Percentiles rank a stretch among this genome's conserved stretches.
Evolutionary conservation across 1,284 basidiomycete species (phyloP).

Genomic region (Trichosporon faecale): DNA sequence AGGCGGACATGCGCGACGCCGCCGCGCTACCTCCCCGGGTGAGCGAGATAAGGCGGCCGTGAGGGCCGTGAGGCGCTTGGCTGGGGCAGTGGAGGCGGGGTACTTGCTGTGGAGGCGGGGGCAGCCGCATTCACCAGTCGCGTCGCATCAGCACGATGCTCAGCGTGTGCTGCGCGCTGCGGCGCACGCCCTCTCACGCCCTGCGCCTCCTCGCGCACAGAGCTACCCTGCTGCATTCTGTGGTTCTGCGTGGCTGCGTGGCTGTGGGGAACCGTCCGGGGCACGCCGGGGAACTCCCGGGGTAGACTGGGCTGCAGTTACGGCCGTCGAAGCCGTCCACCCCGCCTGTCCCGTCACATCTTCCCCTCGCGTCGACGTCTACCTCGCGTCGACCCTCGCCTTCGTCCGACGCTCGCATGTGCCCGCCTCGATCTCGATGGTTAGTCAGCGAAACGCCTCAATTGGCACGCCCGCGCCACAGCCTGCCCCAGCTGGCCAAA

Average conservation of each 20-base stretch:
- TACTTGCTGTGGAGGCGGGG: background rate
- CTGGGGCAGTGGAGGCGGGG: background rate
- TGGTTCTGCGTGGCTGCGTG: too few relatives aligned
- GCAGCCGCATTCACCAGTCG: too few relatives aligned
- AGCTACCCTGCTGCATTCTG: too few relatives aligned
- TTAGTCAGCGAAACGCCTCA: background rate
- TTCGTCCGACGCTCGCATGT: background rate
- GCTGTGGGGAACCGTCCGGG: too few relatives aligned
- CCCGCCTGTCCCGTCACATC: too few relatives aligned
- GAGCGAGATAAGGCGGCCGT: background rate
- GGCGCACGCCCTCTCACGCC: too few relatives aligned
- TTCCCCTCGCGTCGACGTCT: background rate
- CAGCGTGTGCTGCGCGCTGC: background rate
- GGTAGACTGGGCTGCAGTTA: background rate
- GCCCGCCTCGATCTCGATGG: background rate
- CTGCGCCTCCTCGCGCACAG: too few relatives aligned
- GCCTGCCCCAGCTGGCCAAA: too few relatives aligned
- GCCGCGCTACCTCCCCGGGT: background rate
- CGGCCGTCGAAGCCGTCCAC: background rate
- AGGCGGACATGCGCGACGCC: constrained; percentile 1
- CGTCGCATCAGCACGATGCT: too few relatives aligned
- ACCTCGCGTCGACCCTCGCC: background rate
- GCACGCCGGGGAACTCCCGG: background rate
- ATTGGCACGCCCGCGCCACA: background rate
- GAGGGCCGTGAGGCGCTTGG: background rate